Conservation (phyloP, 2,329 filamentous ascomycete genomes). For the Colletotrichum euphorbiae region DNA sequence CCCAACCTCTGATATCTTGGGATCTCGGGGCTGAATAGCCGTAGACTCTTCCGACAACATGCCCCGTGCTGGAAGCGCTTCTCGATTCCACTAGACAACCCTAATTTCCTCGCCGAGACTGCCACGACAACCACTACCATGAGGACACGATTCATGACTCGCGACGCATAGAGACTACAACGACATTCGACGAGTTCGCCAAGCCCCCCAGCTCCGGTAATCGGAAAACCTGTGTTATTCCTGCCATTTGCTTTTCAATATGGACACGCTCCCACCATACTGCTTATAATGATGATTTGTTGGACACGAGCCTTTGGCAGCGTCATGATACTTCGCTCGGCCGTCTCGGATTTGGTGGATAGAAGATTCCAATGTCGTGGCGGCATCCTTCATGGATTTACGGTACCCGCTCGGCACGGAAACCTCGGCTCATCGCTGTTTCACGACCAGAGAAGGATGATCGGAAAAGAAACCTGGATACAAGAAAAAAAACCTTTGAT, state of each 20-base stretch:
- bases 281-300: slow-evolving; percentile 53
- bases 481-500: slow-evolving; percentile 50
- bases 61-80: slow-evolving; percentile 50
- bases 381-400: slow-evolving; percentile 35
- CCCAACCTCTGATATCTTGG: neutral
- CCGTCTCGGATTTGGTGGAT: slow-evolving; percentile 48
- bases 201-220: slow-evolving; percentile 31
- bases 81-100: slow-evolving; percentile 40
- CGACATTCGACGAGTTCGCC: slow-evolving; percentile 40
- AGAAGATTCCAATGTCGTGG: slow-evolving; percentile 47
- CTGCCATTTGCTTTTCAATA: slow-evolving; percentile 39
- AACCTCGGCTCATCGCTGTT: slow-evolving; percentile 40
- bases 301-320: slow-evolving; percentile 41
- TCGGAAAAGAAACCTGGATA: slow-evolving; percentile 56
- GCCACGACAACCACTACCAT: slow-evolving; percentile 32
- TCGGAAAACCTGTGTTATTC: slow-evolving; percentile 38
- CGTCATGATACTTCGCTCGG: slow-evolving; percentile 39
- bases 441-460: slow-evolving; percentile 50
- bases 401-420: slow-evolving; percentile 35
- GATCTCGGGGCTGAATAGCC: slow-evolving; percentile 14
- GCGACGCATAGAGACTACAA: slow-evolving; percentile 52
- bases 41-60: slow-evolving; percentile 58
- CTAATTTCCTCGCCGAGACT: slow-evolving; percentile 35
- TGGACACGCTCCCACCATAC: slow-evolving; percentile 45
- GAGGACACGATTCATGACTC: slow-evolving; percentile 42